These are phyloP conservation scores for Centaurea solstitialis DNA, from an alignment of 129 eudicot species.

Conservation along the genomic window DNA sequence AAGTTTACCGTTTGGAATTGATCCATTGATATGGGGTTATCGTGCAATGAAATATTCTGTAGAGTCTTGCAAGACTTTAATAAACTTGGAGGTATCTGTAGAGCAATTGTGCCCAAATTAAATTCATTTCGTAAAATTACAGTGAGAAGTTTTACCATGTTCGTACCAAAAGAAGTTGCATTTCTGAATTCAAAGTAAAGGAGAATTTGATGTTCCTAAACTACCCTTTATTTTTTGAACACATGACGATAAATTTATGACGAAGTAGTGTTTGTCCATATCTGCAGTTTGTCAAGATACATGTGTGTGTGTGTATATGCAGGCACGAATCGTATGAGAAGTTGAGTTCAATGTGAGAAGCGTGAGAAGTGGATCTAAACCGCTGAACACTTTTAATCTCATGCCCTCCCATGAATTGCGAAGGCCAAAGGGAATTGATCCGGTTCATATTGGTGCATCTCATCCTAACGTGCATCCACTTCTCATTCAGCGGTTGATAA, in stretches of 20 bases:
- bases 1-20: slow-evolving; percentile 72
- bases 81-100: slow-evolving; percentile 77
- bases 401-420: too few species aligned
- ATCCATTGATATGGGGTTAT: slow-evolving; percentile 88
- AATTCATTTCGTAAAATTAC: neutral
- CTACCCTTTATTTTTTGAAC: neutral
- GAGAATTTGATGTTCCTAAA: neutral
- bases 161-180: neutral
- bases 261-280: neutral
- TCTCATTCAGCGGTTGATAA: too few species aligned
- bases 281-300: neutral
- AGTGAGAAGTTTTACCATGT: neutral
- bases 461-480: too few species aligned
- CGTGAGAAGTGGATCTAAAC: too few species aligned
- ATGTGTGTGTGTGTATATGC: neutral
- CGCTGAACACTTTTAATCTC: too few species aligned
- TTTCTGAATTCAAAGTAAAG: neutral
- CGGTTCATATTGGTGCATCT: too few species aligned
- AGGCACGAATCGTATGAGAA: too few species aligned
- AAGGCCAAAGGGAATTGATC: too few species aligned
- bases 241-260: neutral
- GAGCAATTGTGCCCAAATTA: slow-evolving; percentile 4
- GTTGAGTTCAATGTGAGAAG: too few species aligned
- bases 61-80: slow-evolving; percentile 78
- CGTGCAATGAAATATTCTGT: slow-evolving; percentile 85